Conservation (phyloP, 1,284 basidiomycete genomes). For the Peniophora sp. region DNA sequence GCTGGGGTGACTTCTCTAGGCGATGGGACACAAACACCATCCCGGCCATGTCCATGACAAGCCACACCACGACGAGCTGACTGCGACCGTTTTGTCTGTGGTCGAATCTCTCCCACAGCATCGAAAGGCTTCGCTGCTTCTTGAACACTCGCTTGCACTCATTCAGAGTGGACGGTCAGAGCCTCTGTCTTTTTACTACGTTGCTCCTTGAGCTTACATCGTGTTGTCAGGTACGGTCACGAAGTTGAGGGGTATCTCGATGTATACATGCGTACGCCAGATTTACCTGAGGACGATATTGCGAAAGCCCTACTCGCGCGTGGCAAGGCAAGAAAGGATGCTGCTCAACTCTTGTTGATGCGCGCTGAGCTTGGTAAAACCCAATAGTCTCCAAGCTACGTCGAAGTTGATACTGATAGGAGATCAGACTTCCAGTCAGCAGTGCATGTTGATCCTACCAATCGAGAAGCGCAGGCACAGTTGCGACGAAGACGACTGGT, state of each 20-base stretch:
- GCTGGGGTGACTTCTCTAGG: no score
- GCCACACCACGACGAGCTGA: slow-evolving; percentile 44
- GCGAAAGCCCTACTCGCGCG: slow-evolving; percentile 48
- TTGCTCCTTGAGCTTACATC: not conserved
- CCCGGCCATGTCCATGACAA: no score
- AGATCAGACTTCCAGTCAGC: slow-evolving; percentile 49
- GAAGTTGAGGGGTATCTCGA: slow-evolving; percentile 59
- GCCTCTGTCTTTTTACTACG: not conserved
- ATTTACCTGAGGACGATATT: slow-evolving; percentile 40
- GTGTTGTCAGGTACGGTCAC: slow-evolving; percentile 42
- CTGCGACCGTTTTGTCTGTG: slow-evolving; percentile 45
- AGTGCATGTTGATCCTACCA: slow-evolving; percentile 48
- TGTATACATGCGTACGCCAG: slow-evolving; percentile 53
- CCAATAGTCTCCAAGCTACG: slow-evolving; percentile 1
- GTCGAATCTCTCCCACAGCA: slow-evolving; percentile 38
- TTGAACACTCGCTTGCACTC: slow-evolving; percentile 49
- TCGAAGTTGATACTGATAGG: not conserved
- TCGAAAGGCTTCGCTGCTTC: slow-evolving; percentile 48
- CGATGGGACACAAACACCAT: no score
- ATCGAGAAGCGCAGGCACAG: slow-evolving; percentile 42
- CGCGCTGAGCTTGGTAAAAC: slow-evolving; percentile 49
- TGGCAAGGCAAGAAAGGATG: slow-evolving; percentile 46
- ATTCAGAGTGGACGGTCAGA: slow-evolving; percentile 40
- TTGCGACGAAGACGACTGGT: slow-evolving; percentile 39
- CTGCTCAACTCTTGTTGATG: slow-evolving; percentile 43